These are phyloP conservation scores for Paraphoma sp. DNA, from an alignment of 2,329 filamentous ascomycete genomes.

Conservation along the genomic window DNA sequence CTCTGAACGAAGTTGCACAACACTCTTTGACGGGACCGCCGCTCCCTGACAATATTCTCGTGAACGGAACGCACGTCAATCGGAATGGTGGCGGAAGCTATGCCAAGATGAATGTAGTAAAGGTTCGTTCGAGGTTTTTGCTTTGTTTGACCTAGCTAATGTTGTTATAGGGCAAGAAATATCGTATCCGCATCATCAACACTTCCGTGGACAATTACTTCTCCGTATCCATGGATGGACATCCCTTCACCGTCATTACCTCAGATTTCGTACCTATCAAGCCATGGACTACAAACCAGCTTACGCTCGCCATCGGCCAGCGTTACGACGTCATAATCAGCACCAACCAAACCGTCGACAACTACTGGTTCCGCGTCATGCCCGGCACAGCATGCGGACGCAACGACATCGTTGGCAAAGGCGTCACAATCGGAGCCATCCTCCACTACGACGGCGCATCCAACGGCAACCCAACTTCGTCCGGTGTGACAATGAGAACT, in stretches of 20 bases:
- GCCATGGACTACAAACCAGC: conserved; percentile 43
- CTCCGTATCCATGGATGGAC: conserved; percentile 46
- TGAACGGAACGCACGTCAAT: conserved; percentile 64
- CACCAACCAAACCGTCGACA: conserved; percentile 52
- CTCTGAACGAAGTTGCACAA: conserved; percentile 36
- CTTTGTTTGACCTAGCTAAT: conserved; percentile 4
- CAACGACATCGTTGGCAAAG: conserved; percentile 35
- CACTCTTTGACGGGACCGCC: conserved; percentile 45
- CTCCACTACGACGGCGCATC: conserved; percentile 48
- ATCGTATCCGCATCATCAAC: conserved; percentile 68
- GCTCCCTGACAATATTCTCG: conserved; percentile 53
- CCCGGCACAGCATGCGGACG: conserved; percentile 41
- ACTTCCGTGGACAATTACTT: conserved; percentile 45
- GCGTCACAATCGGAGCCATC: conserved; percentile 46
- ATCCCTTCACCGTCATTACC: conserved; percentile 52
- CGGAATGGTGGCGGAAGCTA: conserved; percentile 48
- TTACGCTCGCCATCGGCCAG: conserved; percentile 48
- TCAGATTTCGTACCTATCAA: conserved; percentile 53
- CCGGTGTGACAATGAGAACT: conserved; percentile 37
- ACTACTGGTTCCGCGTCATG: conserved; percentile 56
- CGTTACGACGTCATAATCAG: conserved; percentile 57
- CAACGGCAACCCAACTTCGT: conserved; percentile 44
- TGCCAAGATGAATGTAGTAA: conserved; percentile 45
- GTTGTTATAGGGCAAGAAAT: conserved; percentile 52
- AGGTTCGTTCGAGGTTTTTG: conserved; percentile 17